Evolutionary conservation across 1,284 basidiomycete species (phyloP), one percentile per base, ranked within the genome.

Genomic region (Veloboletus limbatus): DNA sequence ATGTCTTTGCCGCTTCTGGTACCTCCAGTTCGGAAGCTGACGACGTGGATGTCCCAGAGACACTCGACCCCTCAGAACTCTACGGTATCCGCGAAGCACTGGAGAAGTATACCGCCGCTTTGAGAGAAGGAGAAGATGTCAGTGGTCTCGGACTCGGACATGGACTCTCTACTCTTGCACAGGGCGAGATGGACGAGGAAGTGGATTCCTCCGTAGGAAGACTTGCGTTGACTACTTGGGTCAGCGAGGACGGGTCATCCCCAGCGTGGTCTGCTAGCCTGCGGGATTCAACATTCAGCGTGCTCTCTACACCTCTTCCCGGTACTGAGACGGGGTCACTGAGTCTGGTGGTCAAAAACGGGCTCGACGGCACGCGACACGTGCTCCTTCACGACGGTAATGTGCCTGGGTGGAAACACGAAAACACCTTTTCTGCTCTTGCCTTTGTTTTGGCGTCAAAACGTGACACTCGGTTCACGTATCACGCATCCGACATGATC

Each of bases 361-460:
- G 85, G 38, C 73, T 97, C 18, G 95, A 98, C 59, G 96, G 94
- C 0, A 73, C 84, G 0, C 68, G 89, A 27, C 92, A 88, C 65
- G 59, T 70, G 36, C 76, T 85, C 8, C 53, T 60, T 18, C 55
- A 62, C 2, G 55, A 35, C 6, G 34, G 16, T 9, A 26, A 36
- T 34, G 18, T n/a, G 13, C 67, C 68, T 7, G 54, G 47, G 21
- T 98, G 95, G 95, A 70, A 55, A 32, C 95, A 98, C 64, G 66
- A 68, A 2, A 75, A 80, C 9, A 97, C 93, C 0, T 92, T 85
- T 63, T 85, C 91, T 5, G 96, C 94, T 0, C 77, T 99, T 4
- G 79, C 91, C 1, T 99, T 97, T 62, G 96, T 98, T 16, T 76
- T 99, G 24, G 92, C 93, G 2, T 95, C 92, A 4, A 99, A 99